phyloP scores from a whole-genome alignment of 75 land plant species.

The Larix kaempferi region DNA sequence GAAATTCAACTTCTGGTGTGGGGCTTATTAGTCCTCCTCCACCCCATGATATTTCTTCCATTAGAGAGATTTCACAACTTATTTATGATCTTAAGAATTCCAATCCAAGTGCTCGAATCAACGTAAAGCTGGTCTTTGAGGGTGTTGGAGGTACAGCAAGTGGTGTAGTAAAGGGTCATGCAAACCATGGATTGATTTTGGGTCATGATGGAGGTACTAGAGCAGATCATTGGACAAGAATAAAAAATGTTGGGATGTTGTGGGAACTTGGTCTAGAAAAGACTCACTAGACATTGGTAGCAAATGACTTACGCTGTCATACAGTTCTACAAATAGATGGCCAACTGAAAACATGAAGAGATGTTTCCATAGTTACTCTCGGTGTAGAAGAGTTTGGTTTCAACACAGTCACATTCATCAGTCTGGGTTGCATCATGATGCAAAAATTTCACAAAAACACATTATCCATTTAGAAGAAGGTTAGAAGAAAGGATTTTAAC shows the following conservation, averaged over 20 bases:
- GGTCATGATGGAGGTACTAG: constrained; percentile 99
- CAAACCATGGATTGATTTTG: constrained; percentile 90
- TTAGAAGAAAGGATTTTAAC: too few relatives aligned
- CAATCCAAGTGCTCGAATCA: constrained; percentile 90
- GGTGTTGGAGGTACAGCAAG: constrained; percentile 96
- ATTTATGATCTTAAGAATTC: constrained; percentile 86
- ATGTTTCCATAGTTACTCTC: constrained; percentile 88
- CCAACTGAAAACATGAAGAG: constrained; percentile 90
- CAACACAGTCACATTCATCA: constrained; percentile 92
- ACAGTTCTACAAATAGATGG: constrained; percentile 94
- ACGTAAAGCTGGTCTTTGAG: constrained; percentile 97
- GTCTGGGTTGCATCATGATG: constrained; percentile 99
- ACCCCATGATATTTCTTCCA: constrained; percentile 96
- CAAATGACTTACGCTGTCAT: constrained; percentile 92
- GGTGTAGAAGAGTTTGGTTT: constrained; percentile 99
- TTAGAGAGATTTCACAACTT: constrained; percentile 95
- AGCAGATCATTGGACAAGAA: constrained; percentile 96
- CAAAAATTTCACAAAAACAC: constrained; percentile 95
- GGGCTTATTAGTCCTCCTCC: constrained; percentile 88
- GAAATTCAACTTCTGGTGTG: too few relatives aligned
- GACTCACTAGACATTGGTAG: constrained; percentile 93
- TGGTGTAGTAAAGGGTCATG: constrained; percentile 99
- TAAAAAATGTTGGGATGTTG: constrained; percentile 94
- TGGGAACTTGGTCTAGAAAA: constrained; percentile 99
- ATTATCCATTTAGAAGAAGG: too few relatives aligned